A percentile compares a stretch with the other conserved stretches of the same genome.
These are phyloP conservation scores for Paspalum notatum DNA, from an alignment of 176 grass and related monocot genomes.

Conservation along the genomic window DNA sequence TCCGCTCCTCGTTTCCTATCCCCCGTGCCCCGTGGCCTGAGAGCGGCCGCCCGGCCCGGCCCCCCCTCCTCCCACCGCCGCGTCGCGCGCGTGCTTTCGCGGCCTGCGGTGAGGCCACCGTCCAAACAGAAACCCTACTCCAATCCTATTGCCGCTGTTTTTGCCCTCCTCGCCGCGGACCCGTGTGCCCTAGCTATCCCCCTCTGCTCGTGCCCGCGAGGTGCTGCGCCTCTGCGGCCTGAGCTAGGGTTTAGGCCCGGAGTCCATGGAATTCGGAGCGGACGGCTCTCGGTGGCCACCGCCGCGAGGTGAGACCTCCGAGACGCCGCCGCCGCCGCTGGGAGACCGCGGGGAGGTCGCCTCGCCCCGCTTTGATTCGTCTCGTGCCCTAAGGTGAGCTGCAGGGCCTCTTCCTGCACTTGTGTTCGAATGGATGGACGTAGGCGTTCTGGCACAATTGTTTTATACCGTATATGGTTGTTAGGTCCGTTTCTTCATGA, in stretches of 20 bases:
- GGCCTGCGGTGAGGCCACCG: neutral
- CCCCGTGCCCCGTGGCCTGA: slow-evolving; percentile 23
- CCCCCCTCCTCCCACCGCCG: slow-evolving; percentile 13
- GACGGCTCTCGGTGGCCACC: slow-evolving; percentile 37
- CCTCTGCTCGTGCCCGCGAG: neutral
- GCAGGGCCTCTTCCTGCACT: neutral
- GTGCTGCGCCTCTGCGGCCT: neutral
- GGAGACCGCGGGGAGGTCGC: slow-evolving; percentile 32
- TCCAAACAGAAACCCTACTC: slow-evolving; percentile 23
- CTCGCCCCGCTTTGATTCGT: slow-evolving; percentile 69
- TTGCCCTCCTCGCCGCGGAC: neutral
- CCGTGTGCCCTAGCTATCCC: neutral
- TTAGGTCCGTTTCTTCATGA: neutral
- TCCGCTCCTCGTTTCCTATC: neutral
- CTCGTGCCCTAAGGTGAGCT: slow-evolving; percentile 64
- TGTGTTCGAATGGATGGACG: neutral
- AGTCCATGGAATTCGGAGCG: slow-evolving; percentile 51
- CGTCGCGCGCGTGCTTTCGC: neutral
- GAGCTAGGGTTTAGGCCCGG: slow-evolving; percentile 57
- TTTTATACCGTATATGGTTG: slow-evolving; percentile 21
- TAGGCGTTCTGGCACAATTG: neutral
- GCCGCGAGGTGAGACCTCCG: slow-evolving; percentile 22
- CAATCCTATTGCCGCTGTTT: neutral
- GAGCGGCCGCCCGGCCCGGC: slow-evolving; percentile 18
- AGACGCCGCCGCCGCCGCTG: neutral